Evolutionary conservation across 2,329 filamentous ascomycete genomes (phyloP).

Genomic region (Ophiostoma perfectum): DNA sequence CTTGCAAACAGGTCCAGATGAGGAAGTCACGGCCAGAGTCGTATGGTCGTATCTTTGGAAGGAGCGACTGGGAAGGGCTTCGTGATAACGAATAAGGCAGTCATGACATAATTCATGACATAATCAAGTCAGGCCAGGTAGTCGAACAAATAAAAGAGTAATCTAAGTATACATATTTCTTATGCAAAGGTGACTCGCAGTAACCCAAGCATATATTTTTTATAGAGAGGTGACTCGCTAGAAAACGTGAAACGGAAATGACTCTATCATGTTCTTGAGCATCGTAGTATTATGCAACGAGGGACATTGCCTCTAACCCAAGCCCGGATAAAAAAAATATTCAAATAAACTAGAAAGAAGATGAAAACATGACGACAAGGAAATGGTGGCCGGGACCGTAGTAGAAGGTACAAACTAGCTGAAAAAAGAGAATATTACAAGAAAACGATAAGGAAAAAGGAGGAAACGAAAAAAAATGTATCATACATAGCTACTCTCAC

Average conservation of each 20-base stretch:
- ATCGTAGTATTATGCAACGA: neutral
- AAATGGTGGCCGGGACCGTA: neutral
- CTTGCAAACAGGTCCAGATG: neutral
- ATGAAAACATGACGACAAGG: neutral
- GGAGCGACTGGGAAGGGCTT: neutral
- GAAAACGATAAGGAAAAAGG: neutral
- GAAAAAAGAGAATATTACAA: neutral
- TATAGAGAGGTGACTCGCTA: neutral
- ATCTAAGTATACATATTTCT: too few species aligned
- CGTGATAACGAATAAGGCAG: neutral
- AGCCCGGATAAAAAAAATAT: neutral
- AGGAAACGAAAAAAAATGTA: neutral
- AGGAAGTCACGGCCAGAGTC: neutral
- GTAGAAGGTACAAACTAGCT: neutral
- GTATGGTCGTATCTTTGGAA: neutral
- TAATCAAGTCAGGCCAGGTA: too few species aligned
- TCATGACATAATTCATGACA: neutral
- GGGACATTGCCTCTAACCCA: neutral
- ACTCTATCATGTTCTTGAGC: neutral
- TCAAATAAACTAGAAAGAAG: neutral
- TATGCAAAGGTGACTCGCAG: neutral
- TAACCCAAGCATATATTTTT: neutral
- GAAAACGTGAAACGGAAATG: neutral
- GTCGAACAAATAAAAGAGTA: too few species aligned
- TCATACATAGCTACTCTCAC: neutral